A percentile compares a stretch with the other conserved stretches of the same genome.
Conservation (phyloP, 495 filamentous ascomycete species). For the Penicillium macrosclerotiorum region DNA sequence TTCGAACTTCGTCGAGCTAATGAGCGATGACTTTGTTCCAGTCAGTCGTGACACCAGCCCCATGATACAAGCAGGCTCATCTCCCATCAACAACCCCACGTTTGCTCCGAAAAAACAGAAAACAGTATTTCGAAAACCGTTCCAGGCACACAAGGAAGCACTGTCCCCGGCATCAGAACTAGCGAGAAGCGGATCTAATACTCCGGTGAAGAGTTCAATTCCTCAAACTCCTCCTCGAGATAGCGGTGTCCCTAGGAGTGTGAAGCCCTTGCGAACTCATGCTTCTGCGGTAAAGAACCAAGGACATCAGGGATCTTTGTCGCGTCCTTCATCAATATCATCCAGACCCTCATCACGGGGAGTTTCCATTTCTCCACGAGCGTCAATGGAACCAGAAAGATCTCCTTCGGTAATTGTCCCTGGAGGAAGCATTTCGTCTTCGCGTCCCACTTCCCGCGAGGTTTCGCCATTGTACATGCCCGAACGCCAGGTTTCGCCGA, state of each 20-base stretch:
- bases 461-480: constrained; percentile 30
- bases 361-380: constrained; percentile 26
- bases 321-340: constrained; percentile 30
- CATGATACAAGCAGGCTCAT: constrained; percentile 41
- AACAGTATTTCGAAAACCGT: constrained; percentile 51
- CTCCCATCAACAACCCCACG: constrained; percentile 46
- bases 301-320: constrained; percentile 33
- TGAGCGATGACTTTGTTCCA: constrained; percentile 80
- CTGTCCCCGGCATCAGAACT: constrained; percentile 43
- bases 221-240: constrained; percentile 49
- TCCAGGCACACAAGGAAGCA: constrained; percentile 54
- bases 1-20: constrained; percentile 92
- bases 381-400: constrained; percentile 24
- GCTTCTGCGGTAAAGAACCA: constrained; percentile 37
- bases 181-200: constrained; percentile 28
- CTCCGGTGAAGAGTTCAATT: constrained; percentile 39
- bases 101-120: constrained; percentile 50
- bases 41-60: constrained; percentile 76
- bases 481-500: constrained; percentile 6
- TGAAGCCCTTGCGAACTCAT: constrained; percentile 41
- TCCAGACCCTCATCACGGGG: constrained; percentile 31
- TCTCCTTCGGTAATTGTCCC: constrained; percentile 34
- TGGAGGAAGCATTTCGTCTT: constrained; percentile 24
- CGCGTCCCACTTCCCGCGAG: constrained; percentile 33
- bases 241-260: constrained; percentile 32